Evolutionary conservation across 805 yeast species (phyloP).

Genomic region (Yamadazyma philogaea): DNA sequence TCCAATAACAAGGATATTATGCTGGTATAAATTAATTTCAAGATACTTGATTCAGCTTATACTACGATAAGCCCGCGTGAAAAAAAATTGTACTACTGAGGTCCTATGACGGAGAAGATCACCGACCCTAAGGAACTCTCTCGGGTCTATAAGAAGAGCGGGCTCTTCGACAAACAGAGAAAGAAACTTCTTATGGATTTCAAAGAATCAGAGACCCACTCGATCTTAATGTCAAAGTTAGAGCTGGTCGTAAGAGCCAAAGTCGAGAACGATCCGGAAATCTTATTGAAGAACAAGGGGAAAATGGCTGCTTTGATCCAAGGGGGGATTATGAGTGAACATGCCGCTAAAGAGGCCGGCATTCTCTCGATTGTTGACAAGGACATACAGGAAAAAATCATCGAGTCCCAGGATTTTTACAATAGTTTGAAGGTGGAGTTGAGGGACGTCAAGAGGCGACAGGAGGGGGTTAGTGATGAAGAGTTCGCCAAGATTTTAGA

Average conservation of each 20-base stretch:
- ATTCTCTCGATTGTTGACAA: conserved; percentile 40
- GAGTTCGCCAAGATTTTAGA: conserved; percentile 32
- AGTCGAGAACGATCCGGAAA: conserved; percentile 46
- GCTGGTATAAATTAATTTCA: too few species aligned
- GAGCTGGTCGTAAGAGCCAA: conserved; percentile 44
- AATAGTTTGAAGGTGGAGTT: conserved; percentile 28
- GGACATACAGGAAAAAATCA: conserved; percentile 43
- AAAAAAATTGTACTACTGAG: background rate
- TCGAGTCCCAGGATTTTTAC: conserved; percentile 41
- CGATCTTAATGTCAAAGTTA: conserved; percentile 38
- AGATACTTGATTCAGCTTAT: background rate
- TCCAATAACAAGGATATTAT: too few species aligned
- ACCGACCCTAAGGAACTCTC: conserved; percentile 39
- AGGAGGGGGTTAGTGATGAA: conserved; percentile 38
- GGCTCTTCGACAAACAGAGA: conserved; percentile 47
- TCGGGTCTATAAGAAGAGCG: conserved; percentile 45
- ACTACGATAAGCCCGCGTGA: background rate
- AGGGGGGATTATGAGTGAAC: conserved; percentile 43
- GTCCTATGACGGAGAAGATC: conserved; percentile 1
- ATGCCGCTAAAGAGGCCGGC: conserved; percentile 18
- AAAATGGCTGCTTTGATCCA: conserved; percentile 51
- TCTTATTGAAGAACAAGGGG: conserved; percentile 48
- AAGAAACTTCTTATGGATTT: conserved; percentile 42
- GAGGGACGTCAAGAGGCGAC: conserved; percentile 29
- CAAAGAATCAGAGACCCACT: conserved; percentile 37